Base-by-base conservation (phyloP, 2,329 filamentous ascomycete species). In the Fusarium palustre region DNA sequence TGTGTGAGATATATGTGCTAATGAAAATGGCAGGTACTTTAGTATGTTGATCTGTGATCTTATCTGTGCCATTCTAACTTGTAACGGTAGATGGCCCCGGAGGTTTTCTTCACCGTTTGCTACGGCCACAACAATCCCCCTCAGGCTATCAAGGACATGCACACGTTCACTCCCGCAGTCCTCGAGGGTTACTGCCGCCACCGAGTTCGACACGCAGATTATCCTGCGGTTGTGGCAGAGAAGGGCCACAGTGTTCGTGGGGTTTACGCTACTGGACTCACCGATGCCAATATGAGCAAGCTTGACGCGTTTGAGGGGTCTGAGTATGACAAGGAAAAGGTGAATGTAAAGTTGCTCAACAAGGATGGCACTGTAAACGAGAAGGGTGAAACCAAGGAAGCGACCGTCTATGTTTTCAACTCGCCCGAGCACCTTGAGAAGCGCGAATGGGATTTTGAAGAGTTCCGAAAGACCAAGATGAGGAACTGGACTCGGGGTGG, bases 41-140 rank as follows among this genome's bases (percentile, higher is more conserved):
- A 75, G 79, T 81, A 74, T 41, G 69, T 43, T 46, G 11, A 18
- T 33, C 11, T 10, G 42, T 45, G 39, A 33, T 38, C 10, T 33
- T 18, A 24, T 18, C 18, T n/a, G 18, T 18, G 7, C 15, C 50
- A 43, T 22, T n/a, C 64, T 76, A 55, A 77, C 78, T 63, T 75
- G 64, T 54, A 30, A 10, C 20, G 36, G 9, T 47, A 83, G 81
- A 97, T 97, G 94, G 92, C 91, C n/a, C 89, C 91, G 0, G 88
- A 91, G 75, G 90, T 98, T 74, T 93, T 98, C 72, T 91, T 92
- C 81, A 91, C 91, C 34, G 94, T 97, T 43, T 92, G 92, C 79
- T 92, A 94, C 80, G 88, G 89, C 70, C 80, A 81, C 11, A 78
- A 81, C 18, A 73, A 77, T 7, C 83, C 85, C 66, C 75, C 87